A percentile compares a stretch with the other conserved stretches of the same genome.
Conservation (phyloP, 2,329 filamentous ascomycete species). For the Cladophialophora chaetospira region DNA sequence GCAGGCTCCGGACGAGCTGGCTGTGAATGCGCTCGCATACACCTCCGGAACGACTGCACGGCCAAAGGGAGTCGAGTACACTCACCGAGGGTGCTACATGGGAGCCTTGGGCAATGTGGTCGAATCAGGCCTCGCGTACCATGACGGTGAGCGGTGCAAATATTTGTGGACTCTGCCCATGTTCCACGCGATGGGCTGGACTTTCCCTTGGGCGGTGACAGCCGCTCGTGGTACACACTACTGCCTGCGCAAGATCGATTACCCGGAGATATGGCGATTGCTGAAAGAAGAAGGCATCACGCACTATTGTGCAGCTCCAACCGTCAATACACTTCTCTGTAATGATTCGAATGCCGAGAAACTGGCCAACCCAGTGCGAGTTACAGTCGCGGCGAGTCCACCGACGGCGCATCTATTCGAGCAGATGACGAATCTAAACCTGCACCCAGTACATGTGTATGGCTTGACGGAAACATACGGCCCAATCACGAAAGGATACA, state of each 20-base stretch:
- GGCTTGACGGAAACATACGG: constrained; percentile 88
- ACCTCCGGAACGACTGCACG: constrained; percentile 89
- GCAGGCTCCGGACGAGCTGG: constrained; percentile 74
- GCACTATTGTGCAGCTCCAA: constrained; percentile 94
- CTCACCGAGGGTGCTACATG: constrained; percentile 83
- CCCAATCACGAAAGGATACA: constrained; percentile 91
- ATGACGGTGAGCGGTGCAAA: constrained; percentile 65
- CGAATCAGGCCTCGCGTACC: constrained; percentile 79
- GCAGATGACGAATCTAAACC: constrained; percentile 84
- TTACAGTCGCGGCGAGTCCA: constrained; percentile 90
- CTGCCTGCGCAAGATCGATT: constrained; percentile 92
- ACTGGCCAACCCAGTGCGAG: constrained; percentile 71
- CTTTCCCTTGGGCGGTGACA: constrained; percentile 90
- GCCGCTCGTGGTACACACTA: constrained; percentile 93
- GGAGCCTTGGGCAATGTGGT: constrained; percentile 83
- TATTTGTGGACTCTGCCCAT: constrained; percentile 93
- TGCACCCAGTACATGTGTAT: constrained; percentile 91
- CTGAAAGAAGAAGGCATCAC: constrained; percentile 85
- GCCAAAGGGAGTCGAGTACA: constrained; percentile 92
- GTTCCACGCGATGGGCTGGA: constrained; percentile 76
- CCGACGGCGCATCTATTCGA: constrained; percentile 89
- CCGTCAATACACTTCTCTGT: constrained; percentile 92
- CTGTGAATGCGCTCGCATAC: constrained; percentile 83
- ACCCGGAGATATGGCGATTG: constrained; percentile 85
- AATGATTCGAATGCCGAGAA: constrained; percentile 72